Evolutionary conservation across 225 moss, liverwort and hornwort species (phyloP), one percentile per base, ranked within the genome.

Genomic region (Climacium dendroides): DNA sequence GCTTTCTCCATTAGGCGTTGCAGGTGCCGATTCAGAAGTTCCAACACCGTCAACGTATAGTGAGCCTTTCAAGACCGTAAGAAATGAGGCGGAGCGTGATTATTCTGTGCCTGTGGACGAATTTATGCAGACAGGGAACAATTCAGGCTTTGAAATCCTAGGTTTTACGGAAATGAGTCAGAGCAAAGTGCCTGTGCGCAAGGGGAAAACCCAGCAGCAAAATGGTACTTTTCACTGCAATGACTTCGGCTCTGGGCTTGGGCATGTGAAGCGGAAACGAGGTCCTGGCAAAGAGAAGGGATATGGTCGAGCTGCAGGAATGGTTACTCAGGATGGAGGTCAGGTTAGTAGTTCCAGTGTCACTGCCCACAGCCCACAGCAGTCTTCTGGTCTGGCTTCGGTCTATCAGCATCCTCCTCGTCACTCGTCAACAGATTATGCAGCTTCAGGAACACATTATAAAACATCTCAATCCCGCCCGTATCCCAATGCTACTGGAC

Each of bases 301-400:
- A 37, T 71, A 86, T 60, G 69, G 79, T 39, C 84, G 82, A 76
- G 80, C 77, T 20, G 61, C 32, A 39, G 81, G 81, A 48, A 35
- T n/a, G 52, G 37, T 57, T 84, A 48, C 70, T 25, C 88, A 83
- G 48, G 84, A 89, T 82, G 89, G 82, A 85, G 73, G 87, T 73
- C 83, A 81, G 75, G 85, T 83, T 54, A 90, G 89, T 72, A 88
- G 87, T 79, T 74, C 85, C 48, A 30, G 80, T 80, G 80, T 32
- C 59, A 80, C 88, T 62, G 82, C 91, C 85, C 88, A 86, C 53
- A 82, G 84, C 77, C 87, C 88, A 73, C 94, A 91, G 82, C 88
- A 91, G 75, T 59, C 88, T 60, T 90, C 87, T 89, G 71, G 89
- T 28, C 71, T 87, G 82, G 87, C 87, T 81, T 58, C 92, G 53